A percentile compares a stretch with the other conserved stretches of the same genome.
phyloP scores from a whole-genome alignment of 2,329 filamentous ascomycete species.

The Cordyceps javanica region DNA sequence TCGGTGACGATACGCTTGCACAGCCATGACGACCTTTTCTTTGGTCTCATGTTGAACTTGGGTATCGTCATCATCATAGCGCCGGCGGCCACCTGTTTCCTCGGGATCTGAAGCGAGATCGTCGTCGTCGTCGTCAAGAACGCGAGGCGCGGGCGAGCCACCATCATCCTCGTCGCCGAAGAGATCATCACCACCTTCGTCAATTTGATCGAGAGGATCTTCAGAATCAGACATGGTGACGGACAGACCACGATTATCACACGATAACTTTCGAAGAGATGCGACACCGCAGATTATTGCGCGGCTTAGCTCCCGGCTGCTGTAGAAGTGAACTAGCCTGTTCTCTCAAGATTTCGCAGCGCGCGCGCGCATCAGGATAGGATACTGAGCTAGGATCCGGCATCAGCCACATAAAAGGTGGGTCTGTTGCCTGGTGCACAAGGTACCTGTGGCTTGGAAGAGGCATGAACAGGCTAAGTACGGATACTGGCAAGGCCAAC shows the following conservation, averaged over 20 bases:
- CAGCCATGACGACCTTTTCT: slow-evolving; percentile 54
- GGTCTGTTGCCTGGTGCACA: slow-evolving; percentile 8
- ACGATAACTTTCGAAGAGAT: neutral
- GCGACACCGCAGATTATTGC: neutral
- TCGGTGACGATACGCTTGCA: slow-evolving; percentile 62
- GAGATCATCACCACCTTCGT: slow-evolving; percentile 54
- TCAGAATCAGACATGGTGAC: slow-evolving; percentile 52
- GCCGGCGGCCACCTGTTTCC: slow-evolving; percentile 33
- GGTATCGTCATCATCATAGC: slow-evolving; percentile 40
- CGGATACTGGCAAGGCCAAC: too few relatives aligned
- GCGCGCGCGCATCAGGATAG: neutral
- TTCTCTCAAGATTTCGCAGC: slow-evolving; percentile 1
- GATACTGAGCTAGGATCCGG: neutral
- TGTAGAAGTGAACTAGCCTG: neutral
- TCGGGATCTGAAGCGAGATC: slow-evolving; percentile 48
- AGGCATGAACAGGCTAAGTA: neutral
- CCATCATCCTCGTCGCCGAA: slow-evolving; percentile 58
- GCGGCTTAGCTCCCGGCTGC: neutral
- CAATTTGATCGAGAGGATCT: slow-evolving; percentile 45
- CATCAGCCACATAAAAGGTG: slow-evolving; percentile 9
- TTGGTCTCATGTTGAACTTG: slow-evolving; percentile 41
- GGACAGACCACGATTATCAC: neutral
- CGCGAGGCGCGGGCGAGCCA: slow-evolving; percentile 58
- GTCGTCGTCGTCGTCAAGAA: slow-evolving; percentile 50
- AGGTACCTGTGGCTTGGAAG: neutral